Evolutionary conservation across 768 basidiomycete genomes (phyloP), one percentile per base, ranked within the genome.

Genomic region (Tylopilus cervinicoccineus): DNA sequence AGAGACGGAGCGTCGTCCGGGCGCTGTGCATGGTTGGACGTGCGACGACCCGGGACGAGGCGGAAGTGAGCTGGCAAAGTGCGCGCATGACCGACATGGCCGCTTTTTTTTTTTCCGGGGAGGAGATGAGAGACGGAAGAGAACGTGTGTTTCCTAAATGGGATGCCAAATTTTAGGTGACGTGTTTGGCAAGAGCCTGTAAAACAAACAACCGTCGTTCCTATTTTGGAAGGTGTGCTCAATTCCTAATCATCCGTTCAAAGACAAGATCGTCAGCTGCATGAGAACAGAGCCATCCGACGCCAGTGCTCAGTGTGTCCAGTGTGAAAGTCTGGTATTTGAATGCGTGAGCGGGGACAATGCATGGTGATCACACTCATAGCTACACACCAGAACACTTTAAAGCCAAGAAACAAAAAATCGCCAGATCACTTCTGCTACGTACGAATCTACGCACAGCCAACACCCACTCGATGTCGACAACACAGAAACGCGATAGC

Each of bases 81-180:
- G 73, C 69, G 65, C 83, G 81, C 42, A 81, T 54, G 45, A 78
- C 73, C 68, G 84, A 85, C 85, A 87, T 86, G 20, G 22, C 47
- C 61, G 34, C n/a, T 42, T 11, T 48, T 47, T 38, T 44, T 4
- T n/a, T n/a, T n/a, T n/a, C n/a, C n/a, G n/a, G n/a, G n/a, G 24
- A 14, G 43, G 6, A 38, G 38, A 9, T 9, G 20, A 36, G 34
- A 26, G 45, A 38, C 50, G 36, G 44, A 48, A 19, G 5, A 29
- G 47, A 51, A 43, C n/a, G 4, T 24, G 34, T 1, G n/a, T 16
- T 37, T 3, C 23, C 17, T 22, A 31, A 34, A 33, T 23, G 4
- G 12, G 10, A 31, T 12, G 28, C 45, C 56, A 60, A 63, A 65
- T 47, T 63, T 64, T 63, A 55, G 48, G 51, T 53, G 56, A 54